Conservation (phyloP, 163 green algal species). For the Chlamydomonas reinhardtii region DNA sequence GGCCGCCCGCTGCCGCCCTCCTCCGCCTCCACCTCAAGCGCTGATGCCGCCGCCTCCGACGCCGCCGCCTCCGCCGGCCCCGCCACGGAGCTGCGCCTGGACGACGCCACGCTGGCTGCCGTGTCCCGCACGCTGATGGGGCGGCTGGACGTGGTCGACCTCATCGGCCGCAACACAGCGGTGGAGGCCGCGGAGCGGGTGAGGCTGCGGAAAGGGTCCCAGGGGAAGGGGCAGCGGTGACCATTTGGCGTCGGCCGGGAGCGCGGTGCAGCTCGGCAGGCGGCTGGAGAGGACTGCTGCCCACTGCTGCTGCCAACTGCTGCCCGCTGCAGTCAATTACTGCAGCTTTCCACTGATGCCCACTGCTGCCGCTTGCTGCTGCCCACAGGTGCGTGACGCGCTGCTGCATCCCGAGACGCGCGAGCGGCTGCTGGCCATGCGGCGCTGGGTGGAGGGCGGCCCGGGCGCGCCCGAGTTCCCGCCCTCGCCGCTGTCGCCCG, state of each 20-base stretch:
- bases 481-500: conserved; percentile 41
- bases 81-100: conserved; percentile 48
- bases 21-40: background rate
- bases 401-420: conserved; percentile 66
- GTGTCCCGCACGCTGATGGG: conserved; percentile 68
- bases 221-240: background rate
- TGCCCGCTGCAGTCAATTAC: no score
- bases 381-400: conserved; percentile 62
- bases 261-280: no score
- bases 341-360: background rate
- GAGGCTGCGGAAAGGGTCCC: background rate
- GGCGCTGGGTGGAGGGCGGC: conserved; percentile 58
- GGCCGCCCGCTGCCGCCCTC: background rate
- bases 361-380: background rate
- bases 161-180: conserved; percentile 68
- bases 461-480: conserved; percentile 55
- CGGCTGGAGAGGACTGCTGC: no score
- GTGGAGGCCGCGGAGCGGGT: conserved; percentile 71
- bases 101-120: conserved; percentile 55
- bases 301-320: no score
- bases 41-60: conserved; percentile 13
- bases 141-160: conserved; percentile 70
- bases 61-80: conserved; percentile 15
- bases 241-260: no score
- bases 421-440: conserved; percentile 62